Evolutionary conservation across 2,329 filamentous ascomycete genomes (phyloP).

Genomic region (Phaeosphaeria sp.): DNA sequence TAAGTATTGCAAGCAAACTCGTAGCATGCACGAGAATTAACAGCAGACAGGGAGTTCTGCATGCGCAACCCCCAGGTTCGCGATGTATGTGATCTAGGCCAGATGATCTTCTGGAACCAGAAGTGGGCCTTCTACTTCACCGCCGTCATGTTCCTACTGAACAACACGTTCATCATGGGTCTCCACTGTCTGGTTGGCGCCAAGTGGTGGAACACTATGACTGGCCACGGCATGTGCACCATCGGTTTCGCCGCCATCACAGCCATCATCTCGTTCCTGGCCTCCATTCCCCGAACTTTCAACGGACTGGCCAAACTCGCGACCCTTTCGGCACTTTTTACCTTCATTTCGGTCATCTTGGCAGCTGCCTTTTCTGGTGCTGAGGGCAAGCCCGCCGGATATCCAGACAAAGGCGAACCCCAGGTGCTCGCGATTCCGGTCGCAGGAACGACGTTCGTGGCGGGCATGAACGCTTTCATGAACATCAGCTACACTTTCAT

Average conservation of each 20-base stretch:
- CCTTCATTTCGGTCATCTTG: conserved; percentile 85
- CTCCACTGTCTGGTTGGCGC: conserved; percentile 85
- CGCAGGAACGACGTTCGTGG: conserved; percentile 77
- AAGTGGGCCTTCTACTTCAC: conserved; percentile 72
- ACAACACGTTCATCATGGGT: conserved; percentile 64
- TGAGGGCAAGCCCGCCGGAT: conserved; percentile 75
- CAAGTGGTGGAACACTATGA: conserved; percentile 91
- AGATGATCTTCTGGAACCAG: conserved; percentile 89
- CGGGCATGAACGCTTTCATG: conserved; percentile 85
- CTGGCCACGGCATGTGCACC: conserved; percentile 74
- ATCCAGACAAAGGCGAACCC: conserved; percentile 64
- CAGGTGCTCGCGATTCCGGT: conserved; percentile 73
- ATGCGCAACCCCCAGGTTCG: conserved; percentile 87
- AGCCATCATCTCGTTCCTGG: conserved; percentile 76
- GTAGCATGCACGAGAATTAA: conserved; percentile 9
- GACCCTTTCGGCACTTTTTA: conserved; percentile 82
- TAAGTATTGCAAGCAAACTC: conserved; percentile 42
- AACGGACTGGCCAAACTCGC: conserved; percentile 79
- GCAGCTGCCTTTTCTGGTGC: conserved; percentile 83
- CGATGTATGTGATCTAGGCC: conserved; percentile 94
- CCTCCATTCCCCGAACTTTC: conserved; percentile 86
- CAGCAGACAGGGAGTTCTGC: conserved; percentile 78
- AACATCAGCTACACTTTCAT: conserved; percentile 98
- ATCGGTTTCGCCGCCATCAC: conserved; percentile 80
- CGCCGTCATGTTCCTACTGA: conserved; percentile 88